Evolutionary conservation across 73 alveolate genomes (phyloP).

Genomic region (Symbiodinium pilosum): DNA sequence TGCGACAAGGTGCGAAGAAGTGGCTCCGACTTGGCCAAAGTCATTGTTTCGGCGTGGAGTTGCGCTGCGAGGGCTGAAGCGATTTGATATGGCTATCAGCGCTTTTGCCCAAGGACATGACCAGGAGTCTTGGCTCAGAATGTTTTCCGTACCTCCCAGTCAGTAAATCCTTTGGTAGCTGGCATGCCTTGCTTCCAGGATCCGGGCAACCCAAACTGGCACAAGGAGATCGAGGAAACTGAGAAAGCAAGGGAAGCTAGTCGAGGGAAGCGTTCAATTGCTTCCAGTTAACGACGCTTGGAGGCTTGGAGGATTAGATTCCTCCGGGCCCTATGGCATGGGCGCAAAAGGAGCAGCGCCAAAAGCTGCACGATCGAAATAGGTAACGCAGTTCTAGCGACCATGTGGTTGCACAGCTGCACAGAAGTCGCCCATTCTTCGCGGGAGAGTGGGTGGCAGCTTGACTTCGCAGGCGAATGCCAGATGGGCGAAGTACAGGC

Average conservation of each 20-base stretch:
- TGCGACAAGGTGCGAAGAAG: conserved; percentile 52
- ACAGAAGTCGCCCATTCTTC: too few relatives aligned
- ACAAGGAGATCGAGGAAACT: conserved; percentile 76
- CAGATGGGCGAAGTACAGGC: too few relatives aligned
- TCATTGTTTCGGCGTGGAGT: conserved; percentile 64
- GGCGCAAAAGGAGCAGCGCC: too few relatives aligned
- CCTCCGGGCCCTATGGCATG: too few relatives aligned
- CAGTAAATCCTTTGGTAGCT: background rate
- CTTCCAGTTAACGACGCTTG: background rate
- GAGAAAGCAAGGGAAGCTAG: conserved; percentile 12
- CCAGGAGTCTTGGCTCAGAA: conserved; percentile 38
- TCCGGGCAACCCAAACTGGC: conserved; percentile 94
- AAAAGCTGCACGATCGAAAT: too few relatives aligned
- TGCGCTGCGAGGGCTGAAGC: conserved; percentile 68
- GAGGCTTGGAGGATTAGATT: too few relatives aligned
- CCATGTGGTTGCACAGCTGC: background rate
- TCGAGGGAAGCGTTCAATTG: background rate
- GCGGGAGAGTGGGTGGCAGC: too few relatives aligned
- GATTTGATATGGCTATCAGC: conserved; percentile 88
- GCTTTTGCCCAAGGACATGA: conserved; percentile 86
- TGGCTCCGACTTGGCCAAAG: conserved; percentile 86
- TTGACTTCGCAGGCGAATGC: background rate
- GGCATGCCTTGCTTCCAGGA: background rate
- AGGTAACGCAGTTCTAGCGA: too few relatives aligned
- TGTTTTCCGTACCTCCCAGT: background rate